Evolutionary conservation across 768 basidiomycete species (phyloP).

Genomic region (Mycena vulgaris): DNA sequence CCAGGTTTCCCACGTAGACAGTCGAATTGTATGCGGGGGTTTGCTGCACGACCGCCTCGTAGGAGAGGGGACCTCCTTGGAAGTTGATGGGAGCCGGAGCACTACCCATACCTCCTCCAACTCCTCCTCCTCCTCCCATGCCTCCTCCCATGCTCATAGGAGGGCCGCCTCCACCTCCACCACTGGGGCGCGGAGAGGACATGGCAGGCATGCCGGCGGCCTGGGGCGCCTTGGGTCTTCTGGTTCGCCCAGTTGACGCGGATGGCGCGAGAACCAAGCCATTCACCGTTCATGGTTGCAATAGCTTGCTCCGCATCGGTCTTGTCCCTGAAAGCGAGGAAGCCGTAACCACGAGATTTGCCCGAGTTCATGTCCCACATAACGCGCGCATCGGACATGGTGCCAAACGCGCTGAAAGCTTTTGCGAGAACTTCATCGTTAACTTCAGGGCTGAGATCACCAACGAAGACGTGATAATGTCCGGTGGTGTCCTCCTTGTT

Average conservation of each 20-base stretch:
- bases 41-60: slow-evolving; percentile 94
- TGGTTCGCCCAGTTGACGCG: slow-evolving; percentile 99
- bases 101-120: slow-evolving; percentile 57
- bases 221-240: slow-evolving; percentile 89
- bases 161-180: slow-evolving; percentile 41
- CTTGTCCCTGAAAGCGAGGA: slow-evolving; percentile 98
- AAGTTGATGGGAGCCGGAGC: slow-evolving; percentile 94
- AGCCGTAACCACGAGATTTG: slow-evolving; percentile 97
- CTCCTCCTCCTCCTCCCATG: neutral
- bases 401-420: slow-evolving; percentile 97
- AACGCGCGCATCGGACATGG: slow-evolving; percentile 96
- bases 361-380: slow-evolving; percentile 99
- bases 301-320: slow-evolving; percentile 99
- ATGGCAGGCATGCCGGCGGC: slow-evolving; percentile 40
- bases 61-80: slow-evolving; percentile 89
- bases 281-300: slow-evolving; percentile 99
- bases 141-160: neutral
- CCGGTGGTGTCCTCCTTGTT: slow-evolving; percentile 99
- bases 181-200: slow-evolving; percentile 59
- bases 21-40: slow-evolving; percentile 95
- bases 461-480: slow-evolving; percentile 99
- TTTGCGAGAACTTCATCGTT: slow-evolving; percentile 97
- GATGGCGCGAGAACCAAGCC: slow-evolving; percentile 97
- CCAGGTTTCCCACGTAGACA: slow-evolving; percentile 98
- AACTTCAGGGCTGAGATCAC: slow-evolving; percentile 99